Evolutionary conservation across 352 stramenopile species (phyloP).

Genomic region (Globisporangium nagaii): DNA sequence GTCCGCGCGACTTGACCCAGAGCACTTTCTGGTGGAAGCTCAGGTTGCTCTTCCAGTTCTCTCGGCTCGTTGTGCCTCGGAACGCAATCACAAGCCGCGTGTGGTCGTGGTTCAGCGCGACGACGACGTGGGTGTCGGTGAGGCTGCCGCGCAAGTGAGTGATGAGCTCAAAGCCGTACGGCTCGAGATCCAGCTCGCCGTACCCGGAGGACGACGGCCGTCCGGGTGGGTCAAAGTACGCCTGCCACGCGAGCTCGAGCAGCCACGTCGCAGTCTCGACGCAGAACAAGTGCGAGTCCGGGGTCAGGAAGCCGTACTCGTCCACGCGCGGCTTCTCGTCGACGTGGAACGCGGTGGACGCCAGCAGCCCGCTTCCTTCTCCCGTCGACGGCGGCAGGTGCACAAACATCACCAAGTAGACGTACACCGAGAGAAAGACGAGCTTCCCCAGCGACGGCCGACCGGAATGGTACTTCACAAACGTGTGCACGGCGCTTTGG

Average conservation of each 20-base stretch:
- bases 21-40: slow-evolving; percentile 76
- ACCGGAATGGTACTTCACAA: slow-evolving; percentile 47
- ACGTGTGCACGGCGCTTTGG: slow-evolving; percentile 63
- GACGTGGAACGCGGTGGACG: slow-evolving; percentile 69
- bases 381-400: slow-evolving; percentile 59
- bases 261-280: slow-evolving; percentile 82
- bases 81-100: slow-evolving; percentile 83
- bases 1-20: slow-evolving; percentile 67
- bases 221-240: slow-evolving; percentile 81
- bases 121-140: slow-evolving; percentile 77
- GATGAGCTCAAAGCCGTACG: slow-evolving; percentile 80
- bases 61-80: slow-evolving; percentile 77
- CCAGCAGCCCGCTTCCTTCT: slow-evolving; percentile 39
- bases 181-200: slow-evolving; percentile 63
- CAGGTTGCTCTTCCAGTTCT: slow-evolving; percentile 88
- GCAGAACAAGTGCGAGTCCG: slow-evolving; percentile 80
- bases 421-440: slow-evolving; percentile 77
- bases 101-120: slow-evolving; percentile 41
- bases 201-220: slow-evolving; percentile 74
- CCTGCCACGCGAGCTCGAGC: slow-evolving; percentile 79
- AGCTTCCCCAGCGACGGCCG: slow-evolving; percentile 60
- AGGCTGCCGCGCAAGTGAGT: slow-evolving; percentile 63
- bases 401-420: slow-evolving; percentile 82
- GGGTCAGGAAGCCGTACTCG: slow-evolving; percentile 53
- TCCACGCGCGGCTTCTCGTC: slow-evolving; percentile 58